Conservation (phyloP, 176 grass and related monocot genomes). For the Rhipidocladum racemiflorum region DNA sequence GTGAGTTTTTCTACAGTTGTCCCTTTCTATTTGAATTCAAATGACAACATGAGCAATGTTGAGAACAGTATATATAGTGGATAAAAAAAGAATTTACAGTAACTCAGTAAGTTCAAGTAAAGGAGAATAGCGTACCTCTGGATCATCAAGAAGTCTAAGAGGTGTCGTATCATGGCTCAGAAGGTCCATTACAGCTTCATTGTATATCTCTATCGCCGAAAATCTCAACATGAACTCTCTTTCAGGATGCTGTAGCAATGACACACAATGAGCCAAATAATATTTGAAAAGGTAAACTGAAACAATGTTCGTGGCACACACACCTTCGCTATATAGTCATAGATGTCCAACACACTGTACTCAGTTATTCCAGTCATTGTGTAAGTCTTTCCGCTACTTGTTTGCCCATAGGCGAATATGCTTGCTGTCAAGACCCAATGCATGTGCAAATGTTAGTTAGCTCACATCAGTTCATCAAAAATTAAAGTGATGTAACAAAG, state of each 20-base stretch:
- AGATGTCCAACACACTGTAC: slow-evolving; percentile 73
- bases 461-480: too few species aligned
- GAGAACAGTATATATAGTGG: too few species aligned
- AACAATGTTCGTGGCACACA: too few species aligned
- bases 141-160: slow-evolving; percentile 98
- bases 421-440: slow-evolving; percentile 56
- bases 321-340: slow-evolving; percentile 72
- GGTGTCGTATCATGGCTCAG: slow-evolving; percentile 61
- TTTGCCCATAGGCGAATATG: slow-evolving; percentile 97
- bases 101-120: too few species aligned
- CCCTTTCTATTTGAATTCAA: slow-evolving; percentile 70
- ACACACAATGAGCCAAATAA: too few species aligned
- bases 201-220: slow-evolving; percentile 96
- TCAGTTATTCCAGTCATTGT: slow-evolving; percentile 90
- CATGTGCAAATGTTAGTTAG: too few species aligned
- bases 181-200: slow-evolving; percentile 94
- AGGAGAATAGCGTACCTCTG: background rate
- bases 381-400: slow-evolving; percentile 96
- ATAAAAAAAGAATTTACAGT: too few species aligned
- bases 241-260: slow-evolving; percentile 50
- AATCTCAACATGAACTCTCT: slow-evolving; percentile 88
- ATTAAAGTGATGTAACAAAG: too few species aligned
- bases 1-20: slow-evolving; percentile 86
- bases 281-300: too few species aligned
- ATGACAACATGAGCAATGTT: too few species aligned